Base-by-base conservation (phyloP, 768 basidiomycete species). In the button mushroom (Agaricus bisporus) region DNA sequence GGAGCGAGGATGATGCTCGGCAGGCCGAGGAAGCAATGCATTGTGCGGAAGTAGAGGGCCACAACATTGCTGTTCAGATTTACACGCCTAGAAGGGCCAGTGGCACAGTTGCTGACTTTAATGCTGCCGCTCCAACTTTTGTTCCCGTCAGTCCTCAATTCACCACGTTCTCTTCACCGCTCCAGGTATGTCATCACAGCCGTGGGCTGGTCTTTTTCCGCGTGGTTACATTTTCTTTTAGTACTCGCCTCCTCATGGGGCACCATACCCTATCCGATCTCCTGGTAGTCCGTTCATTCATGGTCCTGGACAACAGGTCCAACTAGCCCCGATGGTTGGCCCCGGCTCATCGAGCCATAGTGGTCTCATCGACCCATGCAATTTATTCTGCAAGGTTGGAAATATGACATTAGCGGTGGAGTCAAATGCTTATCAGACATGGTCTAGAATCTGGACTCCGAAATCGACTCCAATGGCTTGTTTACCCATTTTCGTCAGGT, bases 241-340 rank as follows among this genome's bases (percentile, higher is more conserved):
- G 46, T 48, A 47, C 32, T 55, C 57, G 38, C 57, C 57, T 56
- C 83, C 86, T 1, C 79, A 81, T 56, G 72, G 69, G 25, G 73
- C 73, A 59, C 77, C 77, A 14, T 80, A 71, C 54, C 69, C 80
- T 28, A 60, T 77, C 17, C 76, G 73, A 51, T 68, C 77, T 32
- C 67, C 73, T 18, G 68, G 77, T 12, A 39, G 38, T 39, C 68
- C 74, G 2, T 92, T 92, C 62, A 74, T 90, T 7, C 90, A 91
- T 66, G 91, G 91, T 9, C 91, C 91, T 10, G 91, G 91, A 3
- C 91, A 94, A 64, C 91, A 92, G 66, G 89, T 93, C 32, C 90
- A 94, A 66, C 76, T 85, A 7, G 90, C 91, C 1, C 91, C 91
- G 12, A 48, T 79, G 44, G 57, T 59, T 17, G 90, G 90, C 3